Conservation (phyloP, 352 stramenopile species). For the Pythium angustatum region DNA sequence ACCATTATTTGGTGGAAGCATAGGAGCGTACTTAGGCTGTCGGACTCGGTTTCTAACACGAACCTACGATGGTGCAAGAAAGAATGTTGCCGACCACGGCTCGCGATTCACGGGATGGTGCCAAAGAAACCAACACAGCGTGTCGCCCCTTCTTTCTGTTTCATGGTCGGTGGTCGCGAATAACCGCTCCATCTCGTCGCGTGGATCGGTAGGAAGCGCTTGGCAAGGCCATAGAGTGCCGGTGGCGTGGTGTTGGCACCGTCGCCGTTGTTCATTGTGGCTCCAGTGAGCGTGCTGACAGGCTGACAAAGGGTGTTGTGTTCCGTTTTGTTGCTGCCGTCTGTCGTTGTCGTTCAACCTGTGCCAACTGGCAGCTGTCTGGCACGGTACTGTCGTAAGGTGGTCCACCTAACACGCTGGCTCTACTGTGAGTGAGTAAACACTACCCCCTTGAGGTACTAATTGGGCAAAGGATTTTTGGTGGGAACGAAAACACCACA, state of each 20-base stretch:
- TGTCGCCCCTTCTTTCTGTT: too few species aligned
- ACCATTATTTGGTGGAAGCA: neutral
- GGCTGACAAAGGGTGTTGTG: constrained; percentile 10
- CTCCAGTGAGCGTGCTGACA: neutral
- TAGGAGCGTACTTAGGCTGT: constrained; percentile 16
- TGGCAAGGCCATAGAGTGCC: too few species aligned
- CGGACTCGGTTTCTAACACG: constrained; percentile 3
- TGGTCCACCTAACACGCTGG: neutral
- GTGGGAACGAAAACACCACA: too few species aligned
- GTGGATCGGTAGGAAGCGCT: too few species aligned
- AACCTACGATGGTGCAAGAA: constrained; percentile 15
- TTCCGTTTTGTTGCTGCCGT: constrained; percentile 27
- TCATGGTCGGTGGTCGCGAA: too few species aligned
- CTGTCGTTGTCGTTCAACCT: neutral
- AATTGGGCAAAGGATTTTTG: too few species aligned
- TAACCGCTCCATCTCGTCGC: too few species aligned
- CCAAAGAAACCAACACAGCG: too few species aligned
- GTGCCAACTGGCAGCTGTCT: neutral
- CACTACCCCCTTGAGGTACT: too few species aligned
- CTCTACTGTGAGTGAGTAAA: too few species aligned
- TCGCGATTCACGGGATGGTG: too few species aligned
- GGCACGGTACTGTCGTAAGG: neutral
- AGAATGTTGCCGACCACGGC: too few species aligned
- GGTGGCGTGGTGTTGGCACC: neutral
- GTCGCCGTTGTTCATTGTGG: neutral